A percentile compares a stretch with the other conserved stretches of the same genome.
Evolutionary conservation across 345 rosid species (phyloP).

Genomic region (Bruguiera gymnorhiza): DNA sequence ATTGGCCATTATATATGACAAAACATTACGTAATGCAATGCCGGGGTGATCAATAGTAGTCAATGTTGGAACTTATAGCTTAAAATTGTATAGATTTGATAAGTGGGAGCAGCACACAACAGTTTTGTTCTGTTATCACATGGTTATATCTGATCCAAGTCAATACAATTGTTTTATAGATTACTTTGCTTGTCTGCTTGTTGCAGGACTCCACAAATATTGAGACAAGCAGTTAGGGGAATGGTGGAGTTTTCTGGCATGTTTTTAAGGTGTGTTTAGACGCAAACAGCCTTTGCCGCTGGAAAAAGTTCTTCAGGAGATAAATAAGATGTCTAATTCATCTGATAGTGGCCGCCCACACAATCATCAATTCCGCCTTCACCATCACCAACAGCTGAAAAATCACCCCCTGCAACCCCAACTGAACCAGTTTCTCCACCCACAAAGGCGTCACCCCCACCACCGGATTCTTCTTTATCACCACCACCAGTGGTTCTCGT

Average conservation of each 20-base stretch:
- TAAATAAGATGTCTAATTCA: constrained; percentile 46
- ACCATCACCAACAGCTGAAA: constrained; percentile 6
- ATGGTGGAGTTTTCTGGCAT: constrained; percentile 48
- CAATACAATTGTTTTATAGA: neutral
- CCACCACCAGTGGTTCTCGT: neutral
- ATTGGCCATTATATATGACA: neutral
- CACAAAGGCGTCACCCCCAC: constrained; percentile 15
- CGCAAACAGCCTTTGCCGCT: constrained; percentile 3
- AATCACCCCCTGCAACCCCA: constrained; percentile 11
- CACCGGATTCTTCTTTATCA: constrained; percentile 10
- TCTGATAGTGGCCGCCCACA: constrained; percentile 27
- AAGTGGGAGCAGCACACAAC: too few relatives aligned
- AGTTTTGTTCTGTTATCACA: too few relatives aligned
- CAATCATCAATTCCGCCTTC: constrained; percentile 33
- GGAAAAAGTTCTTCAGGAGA: constrained; percentile 23
- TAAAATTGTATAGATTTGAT: neutral
- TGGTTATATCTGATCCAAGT: neutral
- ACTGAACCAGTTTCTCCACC: constrained; percentile 22
- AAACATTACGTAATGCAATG: neutral
- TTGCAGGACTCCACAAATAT: constrained; percentile 35
- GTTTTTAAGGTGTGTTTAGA: constrained; percentile 1
- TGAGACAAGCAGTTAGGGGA: constrained; percentile 39
- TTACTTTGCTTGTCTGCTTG: neutral
- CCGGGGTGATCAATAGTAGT: neutral
- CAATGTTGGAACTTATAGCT: neutral